phyloP scores from a whole-genome alignment of 495 filamentous ascomycete genomes.

The Hypoxylon crocopeplum region DNA sequence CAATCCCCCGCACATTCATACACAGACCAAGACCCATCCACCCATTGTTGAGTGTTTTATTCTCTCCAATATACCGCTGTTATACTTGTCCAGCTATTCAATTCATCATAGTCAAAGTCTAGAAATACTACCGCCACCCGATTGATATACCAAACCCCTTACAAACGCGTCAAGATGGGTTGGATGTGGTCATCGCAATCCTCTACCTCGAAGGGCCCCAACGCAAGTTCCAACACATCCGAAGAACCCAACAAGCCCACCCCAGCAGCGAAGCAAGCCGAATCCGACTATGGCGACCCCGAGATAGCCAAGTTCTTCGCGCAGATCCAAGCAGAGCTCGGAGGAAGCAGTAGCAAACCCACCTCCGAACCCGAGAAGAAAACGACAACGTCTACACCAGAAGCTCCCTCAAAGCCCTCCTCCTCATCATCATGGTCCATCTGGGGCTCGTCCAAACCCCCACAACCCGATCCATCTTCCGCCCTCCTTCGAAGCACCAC shows the following conservation, averaged over 20 bases:
- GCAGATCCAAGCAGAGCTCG: conserved; percentile 45
- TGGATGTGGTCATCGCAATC: conserved; percentile 57
- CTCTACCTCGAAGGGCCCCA: conserved; percentile 23
- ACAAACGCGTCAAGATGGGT: conserved; percentile 50
- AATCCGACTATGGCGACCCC: conserved; percentile 41
- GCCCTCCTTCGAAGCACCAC: conserved; percentile 15
- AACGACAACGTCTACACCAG: conserved; percentile 2
- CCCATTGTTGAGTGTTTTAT: too few relatives aligned
- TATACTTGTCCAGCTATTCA: too few relatives aligned
- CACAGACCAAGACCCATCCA: background rate
- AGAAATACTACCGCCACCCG: background rate
- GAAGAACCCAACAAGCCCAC: conserved; percentile 18
- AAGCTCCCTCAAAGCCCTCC: too few relatives aligned
- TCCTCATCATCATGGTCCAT: conserved; percentile 23
- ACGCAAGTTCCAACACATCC: conserved; percentile 4
- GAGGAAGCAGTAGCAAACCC: conserved; percentile 10
- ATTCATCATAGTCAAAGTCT: too few relatives aligned
- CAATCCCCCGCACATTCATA: conserved; percentile 24
- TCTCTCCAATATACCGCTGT: too few relatives aligned
- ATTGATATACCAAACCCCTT: conserved; percentile 5
- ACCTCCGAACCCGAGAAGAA: conserved; percentile 7
- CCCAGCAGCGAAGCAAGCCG: conserved; percentile 23
- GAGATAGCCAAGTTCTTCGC: conserved; percentile 52
- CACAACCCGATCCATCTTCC: conserved; percentile 20
- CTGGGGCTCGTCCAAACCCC: conserved; percentile 18